Evolutionary conservation across 2,329 filamentous ascomycete genomes (phyloP).

Genomic region (Chaetomium sp.): DNA sequence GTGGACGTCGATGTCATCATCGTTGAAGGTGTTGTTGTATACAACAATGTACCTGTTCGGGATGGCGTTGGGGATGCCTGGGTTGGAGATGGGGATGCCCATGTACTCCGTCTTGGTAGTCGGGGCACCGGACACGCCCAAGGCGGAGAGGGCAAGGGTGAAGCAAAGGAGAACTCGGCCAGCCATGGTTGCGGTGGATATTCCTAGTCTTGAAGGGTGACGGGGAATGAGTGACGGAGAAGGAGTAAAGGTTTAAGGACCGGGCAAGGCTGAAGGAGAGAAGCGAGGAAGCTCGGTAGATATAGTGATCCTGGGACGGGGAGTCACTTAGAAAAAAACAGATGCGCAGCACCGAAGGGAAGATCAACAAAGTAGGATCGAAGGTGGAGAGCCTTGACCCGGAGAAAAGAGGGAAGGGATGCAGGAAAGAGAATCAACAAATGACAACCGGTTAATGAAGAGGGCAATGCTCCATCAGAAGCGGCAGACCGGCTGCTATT

Average conservation of each 20-base stretch:
- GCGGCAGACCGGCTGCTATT: constrained; percentile 30
- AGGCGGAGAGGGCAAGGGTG: constrained; percentile 32
- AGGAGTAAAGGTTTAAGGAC: neutral
- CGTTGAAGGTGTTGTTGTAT: constrained; percentile 58
- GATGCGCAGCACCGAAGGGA: constrained; percentile 21
- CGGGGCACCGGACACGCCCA: constrained; percentile 32
- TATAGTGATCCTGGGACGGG: constrained; percentile 7
- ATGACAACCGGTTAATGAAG: constrained; percentile 23
- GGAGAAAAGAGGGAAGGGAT: constrained; percentile 18
- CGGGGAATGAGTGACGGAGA: constrained; percentile 17
- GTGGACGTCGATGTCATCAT: constrained; percentile 53
- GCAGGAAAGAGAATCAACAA: constrained; percentile 21
- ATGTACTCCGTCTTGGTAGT: constrained; percentile 38
- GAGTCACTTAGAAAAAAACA: constrained; percentile 7
- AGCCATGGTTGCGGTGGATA: constrained; percentile 32
- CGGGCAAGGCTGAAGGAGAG: constrained; percentile 1
- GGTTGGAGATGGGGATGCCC: constrained; percentile 54
- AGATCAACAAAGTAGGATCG: constrained; percentile 18
- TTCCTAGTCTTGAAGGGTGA: neutral
- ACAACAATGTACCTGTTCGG: constrained; percentile 65
- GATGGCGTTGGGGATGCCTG: constrained; percentile 51
- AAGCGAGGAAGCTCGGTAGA: constrained; percentile 24
- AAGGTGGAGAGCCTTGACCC: constrained; percentile 22
- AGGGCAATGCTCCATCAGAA: constrained; percentile 20
- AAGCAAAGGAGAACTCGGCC: constrained; percentile 36